Evolutionary conservation across 169 alveolate genomes (phyloP).

Genomic region (Eimeria necatrix): DNA sequence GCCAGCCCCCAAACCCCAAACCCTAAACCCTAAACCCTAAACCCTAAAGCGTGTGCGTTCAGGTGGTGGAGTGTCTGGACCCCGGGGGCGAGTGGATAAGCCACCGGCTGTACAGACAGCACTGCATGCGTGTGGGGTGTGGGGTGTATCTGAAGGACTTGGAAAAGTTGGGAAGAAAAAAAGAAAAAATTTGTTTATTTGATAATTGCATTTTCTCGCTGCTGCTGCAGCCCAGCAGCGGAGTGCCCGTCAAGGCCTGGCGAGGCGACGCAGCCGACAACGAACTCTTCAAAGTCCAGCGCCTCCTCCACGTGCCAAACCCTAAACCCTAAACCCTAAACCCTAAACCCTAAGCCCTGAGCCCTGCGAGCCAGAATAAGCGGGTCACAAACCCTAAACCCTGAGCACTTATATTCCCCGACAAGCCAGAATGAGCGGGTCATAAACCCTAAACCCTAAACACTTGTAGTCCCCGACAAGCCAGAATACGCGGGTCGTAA

Average conservation of each 20-base stretch:
- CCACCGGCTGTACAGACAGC: neutral
- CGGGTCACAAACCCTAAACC: neutral
- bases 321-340: slow-evolving; percentile 42
- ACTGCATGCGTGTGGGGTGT: neutral
- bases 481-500: neutral
- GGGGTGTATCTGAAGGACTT: neutral
- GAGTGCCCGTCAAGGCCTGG: too few relatives aligned
- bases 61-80: neutral
- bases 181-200: neutral
- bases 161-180: neutral
- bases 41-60: neutral
- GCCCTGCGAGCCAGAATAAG: neutral
- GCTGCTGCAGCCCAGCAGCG: too few relatives aligned
- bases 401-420: too few relatives aligned
- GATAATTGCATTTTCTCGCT: neutral
- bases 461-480: neutral
- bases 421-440: too few relatives aligned
- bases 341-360: slow-evolving; percentile 26
- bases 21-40: slow-evolving; percentile 33
- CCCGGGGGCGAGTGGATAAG: neutral
- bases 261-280: too few relatives aligned
- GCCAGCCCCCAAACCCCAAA: slow-evolving; percentile 17
- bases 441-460: too few relatives aligned
- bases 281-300: too few relatives aligned
- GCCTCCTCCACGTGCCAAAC: too few relatives aligned